Base-by-base conservation (phyloP, 257 asterid species). In the Solanum clarkiae region DNA sequence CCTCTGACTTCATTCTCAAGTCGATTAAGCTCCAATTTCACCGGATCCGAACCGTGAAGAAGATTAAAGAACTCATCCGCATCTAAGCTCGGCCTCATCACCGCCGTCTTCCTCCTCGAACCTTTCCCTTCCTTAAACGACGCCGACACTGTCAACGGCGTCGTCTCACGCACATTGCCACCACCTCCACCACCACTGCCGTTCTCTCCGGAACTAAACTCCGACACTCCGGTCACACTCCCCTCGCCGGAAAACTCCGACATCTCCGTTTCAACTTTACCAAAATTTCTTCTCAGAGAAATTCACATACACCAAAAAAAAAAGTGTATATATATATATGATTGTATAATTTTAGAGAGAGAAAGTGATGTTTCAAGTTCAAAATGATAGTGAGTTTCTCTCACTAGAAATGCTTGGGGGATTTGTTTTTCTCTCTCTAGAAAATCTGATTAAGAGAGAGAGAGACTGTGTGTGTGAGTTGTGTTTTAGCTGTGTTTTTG, bases 1-100 rank as follows among this genome's bases (percentile, higher is more conserved):
- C 99, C 99, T 95, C 98, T 93, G 93, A 97, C 95, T 90, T 95
- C 99, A 71, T 97, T 97, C 93, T 97, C 99, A 53, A 97, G 97
- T 59, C 99, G 97, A 91, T 95, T 97, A 86, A 97, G 99, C 95
- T 97, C 99, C 89, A 97, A 24, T 93, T 93, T 95, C 91, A 97
- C 98, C 94, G 99, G 99, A 97, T 97, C 99, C 97, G 99, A 97
- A 49, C 99, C 99, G 84, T 97, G 99, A 84, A 97, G 95, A 86
- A 95, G 86, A 88, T 94, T 97, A 54, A 97, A 86, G 83, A 97
- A 95, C 90, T 97, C 99, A 54, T 97, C 99, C n/a, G 98, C 95
- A 85, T 97, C 99, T 40, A 94, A 87, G 80, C 99, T 95, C 17
- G 94, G 97, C 90, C 98, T 91, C 87, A 91, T 91, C 88, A 94